phyloP scores from a whole-genome alignment of 148 eudicot species.

The Cornus suecica region DNA sequence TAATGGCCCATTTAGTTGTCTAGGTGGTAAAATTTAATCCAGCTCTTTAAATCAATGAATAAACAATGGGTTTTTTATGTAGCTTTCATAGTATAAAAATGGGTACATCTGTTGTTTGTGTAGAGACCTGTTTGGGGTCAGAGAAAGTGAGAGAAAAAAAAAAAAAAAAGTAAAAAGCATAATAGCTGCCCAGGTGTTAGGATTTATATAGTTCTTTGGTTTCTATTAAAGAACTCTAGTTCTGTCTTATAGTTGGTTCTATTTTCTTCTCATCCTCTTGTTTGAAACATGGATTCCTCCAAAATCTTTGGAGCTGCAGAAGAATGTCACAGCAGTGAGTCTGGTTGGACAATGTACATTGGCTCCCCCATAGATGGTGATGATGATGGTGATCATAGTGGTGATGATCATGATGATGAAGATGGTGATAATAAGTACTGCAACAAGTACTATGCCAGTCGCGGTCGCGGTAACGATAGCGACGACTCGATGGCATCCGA shows the following conservation, averaged over 20 bases:
- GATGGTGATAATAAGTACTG: background rate
- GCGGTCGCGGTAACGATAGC: constrained; percentile 10
- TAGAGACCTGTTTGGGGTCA: background rate
- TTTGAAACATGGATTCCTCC: constrained; percentile 17
- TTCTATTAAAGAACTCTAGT: background rate
- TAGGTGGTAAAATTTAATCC: constrained; percentile 23
- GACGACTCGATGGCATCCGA: constrained; percentile 42
- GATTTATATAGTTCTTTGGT: background rate
- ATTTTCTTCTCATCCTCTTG: background rate
- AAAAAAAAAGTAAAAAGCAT: no score
- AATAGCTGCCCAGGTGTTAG: background rate
- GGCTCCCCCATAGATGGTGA: constrained; percentile 24
- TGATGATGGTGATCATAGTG: background rate
- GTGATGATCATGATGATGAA: background rate
- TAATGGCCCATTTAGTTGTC: constrained; percentile 14
- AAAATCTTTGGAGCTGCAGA: constrained; percentile 19
- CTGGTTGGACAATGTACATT: constrained; percentile 46
- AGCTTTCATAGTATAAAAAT: constrained; percentile 12
- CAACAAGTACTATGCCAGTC: background rate
- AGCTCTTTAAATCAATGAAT: constrained; percentile 12
- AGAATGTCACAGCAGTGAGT: constrained; percentile 39
- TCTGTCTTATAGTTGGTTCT: background rate
- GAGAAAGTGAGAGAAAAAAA: constrained; percentile 3
- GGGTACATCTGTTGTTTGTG: constrained; percentile 4
- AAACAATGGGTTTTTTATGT: constrained; percentile 9